Evolutionary conservation across 1,139 yeast species (phyloP), one percentile per base, ranked within the genome.

Genomic region (Taphrina deformans): DNA sequence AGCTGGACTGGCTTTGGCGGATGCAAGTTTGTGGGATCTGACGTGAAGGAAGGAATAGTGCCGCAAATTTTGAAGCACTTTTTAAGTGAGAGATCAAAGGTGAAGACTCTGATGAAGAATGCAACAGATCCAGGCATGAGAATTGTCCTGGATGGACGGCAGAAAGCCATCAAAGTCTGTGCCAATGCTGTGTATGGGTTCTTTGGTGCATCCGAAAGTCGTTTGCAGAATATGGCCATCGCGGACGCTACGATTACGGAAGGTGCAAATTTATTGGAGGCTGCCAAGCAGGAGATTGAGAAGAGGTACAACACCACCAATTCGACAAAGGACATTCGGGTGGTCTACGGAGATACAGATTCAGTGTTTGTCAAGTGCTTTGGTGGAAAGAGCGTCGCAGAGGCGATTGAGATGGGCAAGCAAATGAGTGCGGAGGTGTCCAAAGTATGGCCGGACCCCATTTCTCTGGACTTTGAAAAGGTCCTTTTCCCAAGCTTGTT

Each of bases 131-230:
- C 58, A 1, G 56, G 45, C 46, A n/a, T 61, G 53, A 40, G 21
- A 14, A 23, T 40, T 10, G 65, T 61, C 18, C 52, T 61, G 9
- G 65, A 61, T 31, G 65, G 65, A 24, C 41, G 65, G n/a, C 65
- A 61, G 26, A 61, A 61, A 27, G 59, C 59, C 24, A 52, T 61
- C 59, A 61, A 61, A 23, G 65, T 61, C 23, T 44, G 45, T 31
- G 65, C 65, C 6, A 61, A 61, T 44, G 65, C 65, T 16, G 53
- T 61, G 21, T 61, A 61, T 52, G 65, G 65, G 12, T 52, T 52
- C 46, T 46, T 52, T 53, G 65, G 65, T 16, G 59, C 59, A 9
- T 24, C 45, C 5, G 59, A 61, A 26, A 41, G 51, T 48, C 53
- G 53, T 14, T 16, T 61, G 26, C 65, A 61, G 45, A 52, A 52